Percentiles rank a stretch among this genome's conserved stretches.
Evolutionary conservation across 805 yeast genomes (phyloP).

Genomic region (Candida caryicola): DNA sequence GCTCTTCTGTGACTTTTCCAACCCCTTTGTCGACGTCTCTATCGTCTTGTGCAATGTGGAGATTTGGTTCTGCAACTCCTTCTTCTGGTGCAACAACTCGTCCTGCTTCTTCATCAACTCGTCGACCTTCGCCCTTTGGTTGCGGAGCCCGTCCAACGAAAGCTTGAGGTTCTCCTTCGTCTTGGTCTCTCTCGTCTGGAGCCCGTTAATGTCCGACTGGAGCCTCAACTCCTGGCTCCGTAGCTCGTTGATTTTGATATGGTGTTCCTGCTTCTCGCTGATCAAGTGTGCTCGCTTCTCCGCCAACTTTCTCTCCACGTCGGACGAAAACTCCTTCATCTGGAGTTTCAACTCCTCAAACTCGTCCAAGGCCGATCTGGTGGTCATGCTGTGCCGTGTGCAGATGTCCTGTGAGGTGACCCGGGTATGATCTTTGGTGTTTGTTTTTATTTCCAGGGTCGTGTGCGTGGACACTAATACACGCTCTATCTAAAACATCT

Average conservation of each 20-base stretch:
- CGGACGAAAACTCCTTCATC: conserved; percentile 38
- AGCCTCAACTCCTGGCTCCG: conserved; percentile 30
- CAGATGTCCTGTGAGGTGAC: too few species aligned
- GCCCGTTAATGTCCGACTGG: conserved; percentile 26
- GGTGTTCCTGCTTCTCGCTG: conserved; percentile 32
- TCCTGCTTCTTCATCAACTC: conserved; percentile 34
- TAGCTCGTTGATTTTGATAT: conserved; percentile 27
- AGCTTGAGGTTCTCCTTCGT: conserved; percentile 25
- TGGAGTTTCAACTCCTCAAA: conserved; percentile 36
- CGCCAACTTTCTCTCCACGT: conserved; percentile 33
- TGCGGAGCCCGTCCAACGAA: conserved; percentile 22
- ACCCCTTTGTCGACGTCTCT: conserved; percentile 27
- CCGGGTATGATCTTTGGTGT: background rate
- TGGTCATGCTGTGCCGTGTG: conserved; percentile 1
- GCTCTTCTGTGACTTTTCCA: conserved; percentile 29
- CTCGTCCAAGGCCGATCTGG: conserved; percentile 21
- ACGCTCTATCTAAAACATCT: too few species aligned
- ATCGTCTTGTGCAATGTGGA: conserved; percentile 30
- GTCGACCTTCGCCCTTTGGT: conserved; percentile 35
- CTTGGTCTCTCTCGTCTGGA: conserved; percentile 24
- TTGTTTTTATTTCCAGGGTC: conserved; percentile 1
- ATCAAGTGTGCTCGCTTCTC: conserved; percentile 32
- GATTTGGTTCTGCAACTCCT: conserved; percentile 25
- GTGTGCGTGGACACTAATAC: background rate
- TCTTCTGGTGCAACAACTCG: conserved; percentile 28